Conservation (phyloP, 805 yeast genomes). For the Ogataea trehaloabstinens region DNA sequence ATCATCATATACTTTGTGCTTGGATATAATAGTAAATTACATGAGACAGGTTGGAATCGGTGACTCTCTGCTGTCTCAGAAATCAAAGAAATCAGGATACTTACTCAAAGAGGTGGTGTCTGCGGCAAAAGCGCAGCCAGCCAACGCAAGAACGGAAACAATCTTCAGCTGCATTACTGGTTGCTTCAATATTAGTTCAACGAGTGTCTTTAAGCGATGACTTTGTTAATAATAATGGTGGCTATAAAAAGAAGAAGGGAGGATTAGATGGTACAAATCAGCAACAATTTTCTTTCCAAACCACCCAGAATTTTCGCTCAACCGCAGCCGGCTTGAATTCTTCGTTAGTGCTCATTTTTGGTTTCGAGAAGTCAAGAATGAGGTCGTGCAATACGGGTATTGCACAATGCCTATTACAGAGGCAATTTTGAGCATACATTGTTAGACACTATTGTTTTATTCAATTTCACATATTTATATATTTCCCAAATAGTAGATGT, state of each 20-base stretch:
- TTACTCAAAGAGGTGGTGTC: constrained; percentile 37
- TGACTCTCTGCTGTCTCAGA: too few species aligned
- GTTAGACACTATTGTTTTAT: neutral
- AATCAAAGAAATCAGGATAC: too few species aligned
- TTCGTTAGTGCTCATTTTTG: neutral
- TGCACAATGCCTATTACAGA: neutral
- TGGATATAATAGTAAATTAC: too few species aligned
- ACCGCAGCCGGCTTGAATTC: neutral
- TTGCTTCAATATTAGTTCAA: neutral
- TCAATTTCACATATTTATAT: neutral
- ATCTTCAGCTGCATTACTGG: constrained; percentile 55
- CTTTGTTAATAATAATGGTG: neutral
- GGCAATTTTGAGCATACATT: neutral
- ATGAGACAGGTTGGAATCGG: too few species aligned
- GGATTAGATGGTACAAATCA: neutral
- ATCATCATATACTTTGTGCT: too few species aligned
- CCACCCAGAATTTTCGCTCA: constrained; percentile 1
- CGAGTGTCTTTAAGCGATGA: neutral
- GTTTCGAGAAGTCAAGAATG: neutral
- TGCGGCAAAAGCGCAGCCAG: constrained; percentile 45
- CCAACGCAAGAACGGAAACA: constrained; percentile 46
- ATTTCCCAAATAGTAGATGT: constrained; percentile 2
- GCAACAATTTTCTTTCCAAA: constrained; percentile 1
- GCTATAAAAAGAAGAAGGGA: neutral
- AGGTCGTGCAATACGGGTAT: neutral